phyloP scores from a whole-genome alignment of 495 filamentous ascomycete species.

The Penicillium taxi region DNA sequence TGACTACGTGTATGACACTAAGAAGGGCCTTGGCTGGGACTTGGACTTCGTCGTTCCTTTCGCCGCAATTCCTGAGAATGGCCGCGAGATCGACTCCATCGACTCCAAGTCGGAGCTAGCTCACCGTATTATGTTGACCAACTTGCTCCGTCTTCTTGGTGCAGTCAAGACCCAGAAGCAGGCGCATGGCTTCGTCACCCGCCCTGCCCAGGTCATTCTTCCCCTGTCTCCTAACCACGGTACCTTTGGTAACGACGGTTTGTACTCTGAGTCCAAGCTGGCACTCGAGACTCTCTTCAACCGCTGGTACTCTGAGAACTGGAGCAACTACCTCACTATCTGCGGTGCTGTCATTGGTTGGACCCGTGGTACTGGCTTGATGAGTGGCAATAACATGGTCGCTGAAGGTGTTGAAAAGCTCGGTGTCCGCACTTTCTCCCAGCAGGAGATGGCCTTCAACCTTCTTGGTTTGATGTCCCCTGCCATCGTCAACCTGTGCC shows the following conservation, averaged over 20 bases:
- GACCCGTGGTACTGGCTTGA: conserved; percentile 96
- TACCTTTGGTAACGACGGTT: conserved; percentile 94
- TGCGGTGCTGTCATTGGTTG: conserved; percentile 98
- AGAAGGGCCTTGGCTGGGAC: conserved; percentile 96
- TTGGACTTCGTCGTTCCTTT: conserved; percentile 95
- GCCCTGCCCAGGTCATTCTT: conserved; percentile 91
- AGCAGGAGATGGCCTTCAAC: conserved; percentile 99
- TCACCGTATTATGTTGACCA: conserved; percentile 98
- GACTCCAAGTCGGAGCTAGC: conserved; percentile 98
- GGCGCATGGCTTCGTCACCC: conserved; percentile 79
- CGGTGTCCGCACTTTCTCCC: conserved; percentile 96
- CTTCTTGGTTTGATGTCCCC: conserved; percentile 94
- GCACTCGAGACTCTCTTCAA: conserved; percentile 97
- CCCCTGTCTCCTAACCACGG: conserved; percentile 97
- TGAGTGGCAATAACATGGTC: conserved; percentile 97
- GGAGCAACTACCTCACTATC: conserved; percentile 96
- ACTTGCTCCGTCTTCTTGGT: conserved; percentile 84
- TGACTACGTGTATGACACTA: conserved; percentile 93
- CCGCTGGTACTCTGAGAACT: conserved; percentile 95
- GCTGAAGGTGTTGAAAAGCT: conserved; percentile 94
- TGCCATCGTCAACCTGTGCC: conserved; percentile 88
- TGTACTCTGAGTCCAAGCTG: conserved; percentile 98
- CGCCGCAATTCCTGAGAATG: conserved; percentile 94
- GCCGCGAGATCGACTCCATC: conserved; percentile 93
- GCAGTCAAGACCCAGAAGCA: conserved; percentile 85